Evolutionary conservation across 352 stramenopile species (phyloP), one percentile per base, ranked within the genome.

Genomic region (Pythium rishiriense): DNA sequence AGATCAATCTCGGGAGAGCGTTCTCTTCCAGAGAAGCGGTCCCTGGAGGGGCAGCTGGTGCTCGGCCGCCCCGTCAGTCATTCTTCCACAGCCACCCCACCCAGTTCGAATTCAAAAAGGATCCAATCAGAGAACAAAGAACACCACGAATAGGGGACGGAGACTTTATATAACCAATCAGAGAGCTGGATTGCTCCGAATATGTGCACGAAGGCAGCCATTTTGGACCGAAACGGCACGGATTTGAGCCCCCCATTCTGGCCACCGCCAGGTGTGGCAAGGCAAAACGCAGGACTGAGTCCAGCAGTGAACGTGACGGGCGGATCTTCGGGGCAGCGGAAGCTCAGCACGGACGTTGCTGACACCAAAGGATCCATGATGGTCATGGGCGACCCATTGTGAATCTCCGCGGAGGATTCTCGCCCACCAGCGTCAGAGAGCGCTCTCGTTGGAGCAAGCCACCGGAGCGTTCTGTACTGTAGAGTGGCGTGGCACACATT

Each of bases 101-200:
- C 41, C 51, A 53, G 33, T 67, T 61, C 60, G 60, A 67, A 61
- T 49, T 67, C 47, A 47, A 48, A 67, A 50, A 57, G 21, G n/a
- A 53, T 28, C 60, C 60, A 67, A 67, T 67, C 48, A 55, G 28
- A n/a, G 28, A n/a, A 10, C 33, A 22, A 42, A 45, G 41, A 53
- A 54, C 17, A 50, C 9, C 28, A 41, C 1, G 48, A 28, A 10
- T 54, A 54, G 26, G 39, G 33, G 37, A 24, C 29, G 25, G 14
- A 9, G 56, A 8, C 1, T 25, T n/a, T n/a, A n/a, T 4, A 12
- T 4, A 26, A 6, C 49, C 60, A 60, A 67, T 67, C 60, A 66
- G 12, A 46, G 26, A 10, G 3, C 50, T 48, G 28, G 26, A 6
- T 56, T 53, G 31, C 12, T 41, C 17, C 2, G 35, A 41, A 14